Evolutionary conservation across 805 yeast species (phyloP), one percentile per base, ranked within the genome.

Genomic region (Kluyveromyces aestuarii): DNA sequence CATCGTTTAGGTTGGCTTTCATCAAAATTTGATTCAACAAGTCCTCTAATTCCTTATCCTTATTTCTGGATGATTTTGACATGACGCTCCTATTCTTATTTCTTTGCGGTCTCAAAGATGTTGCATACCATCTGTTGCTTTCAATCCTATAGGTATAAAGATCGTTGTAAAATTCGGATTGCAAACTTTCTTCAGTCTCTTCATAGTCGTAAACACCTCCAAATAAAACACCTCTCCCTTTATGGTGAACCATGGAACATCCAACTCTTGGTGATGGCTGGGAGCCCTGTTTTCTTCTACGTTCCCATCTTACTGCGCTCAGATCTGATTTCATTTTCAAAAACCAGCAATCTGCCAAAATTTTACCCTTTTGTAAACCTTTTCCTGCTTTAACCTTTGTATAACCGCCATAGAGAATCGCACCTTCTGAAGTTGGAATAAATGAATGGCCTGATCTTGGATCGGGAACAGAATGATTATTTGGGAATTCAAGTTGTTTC

Each of bases 201-300:
- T 90, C 96, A 52, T 77, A 86, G 66, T 91, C 98, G 59, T 79
- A 90, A 13, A 93, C 99, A 58, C 98, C 98, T 37, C 98, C 98
- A 70, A 91, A 93, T 61, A 90, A 59, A 9, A 91, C 76, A 50
- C 97, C 97, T 70, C 97, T 80, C 50, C 95, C 95, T 58, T 87
- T 85, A 67, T 91, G 98, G 55, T 75, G 75, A 9, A 82, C 89
- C 82, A 91, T 79, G 4, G 95, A 82, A 61, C 95, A 85, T 0
- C 99, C 98, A n/a, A 87, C 96, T 58, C 98, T 77, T 13, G 97
- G 86, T 1, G 91, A 79, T 4, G 97, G 97, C 52, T 83, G 89
- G 63, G 83, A 86, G 2, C 96, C 96, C 61, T 87, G 91, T 56
- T 87, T 88, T 52, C 87, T 79, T 55, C 95, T 78, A 62, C 96